A percentile compares a stretch with the other conserved stretches of the same genome.
phyloP scores from a whole-genome alignment of 805 yeast species.

The Saccharomycopsis oosterbeekiorum region DNA sequence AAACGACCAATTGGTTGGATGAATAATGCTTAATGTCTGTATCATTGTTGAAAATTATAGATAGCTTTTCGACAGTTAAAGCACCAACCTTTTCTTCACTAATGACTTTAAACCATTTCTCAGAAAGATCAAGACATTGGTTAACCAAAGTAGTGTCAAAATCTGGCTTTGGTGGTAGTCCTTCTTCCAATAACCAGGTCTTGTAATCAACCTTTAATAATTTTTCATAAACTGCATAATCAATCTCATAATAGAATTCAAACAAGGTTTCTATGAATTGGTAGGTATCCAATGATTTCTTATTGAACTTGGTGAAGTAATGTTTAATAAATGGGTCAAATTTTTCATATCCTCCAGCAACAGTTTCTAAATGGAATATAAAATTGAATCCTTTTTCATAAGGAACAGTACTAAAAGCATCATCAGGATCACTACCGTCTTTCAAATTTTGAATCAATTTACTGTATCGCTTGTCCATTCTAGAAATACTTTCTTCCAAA shows the following conservation, averaged over 20 bases:
- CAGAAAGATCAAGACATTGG: constrained; percentile 55
- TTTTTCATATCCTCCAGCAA: constrained; percentile 50
- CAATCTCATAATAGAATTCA: constrained; percentile 42
- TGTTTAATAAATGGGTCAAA: constrained; percentile 76
- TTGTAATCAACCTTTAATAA: constrained; percentile 79
- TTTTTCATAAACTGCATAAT: constrained; percentile 31
- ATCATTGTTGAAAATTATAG: constrained; percentile 29
- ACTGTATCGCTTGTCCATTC: constrained; percentile 57
- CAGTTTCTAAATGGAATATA: constrained; percentile 61
- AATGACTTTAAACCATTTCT: constrained; percentile 47
- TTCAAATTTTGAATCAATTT: constrained; percentile 63
- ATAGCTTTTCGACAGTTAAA: constrained; percentile 20
- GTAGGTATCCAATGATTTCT: constrained; percentile 68
- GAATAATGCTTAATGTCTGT: constrained; percentile 49
- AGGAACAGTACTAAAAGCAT: constrained; percentile 78
- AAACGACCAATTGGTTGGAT: constrained; percentile 71
- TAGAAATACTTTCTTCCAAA: constrained; percentile 51
- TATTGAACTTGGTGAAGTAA: constrained; percentile 63
- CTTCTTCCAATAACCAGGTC: constrained; percentile 70
- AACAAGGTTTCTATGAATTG: constrained; percentile 70
- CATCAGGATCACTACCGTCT: constrained; percentile 74
- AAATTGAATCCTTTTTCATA: constrained; percentile 86
- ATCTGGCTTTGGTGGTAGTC: constrained; percentile 80
- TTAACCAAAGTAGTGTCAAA: constrained; percentile 76
- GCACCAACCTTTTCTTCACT: constrained; percentile 14